Conservation (phyloP, 2,329 filamentous ascomycete species). For the Ascochyta pisi region DNA sequence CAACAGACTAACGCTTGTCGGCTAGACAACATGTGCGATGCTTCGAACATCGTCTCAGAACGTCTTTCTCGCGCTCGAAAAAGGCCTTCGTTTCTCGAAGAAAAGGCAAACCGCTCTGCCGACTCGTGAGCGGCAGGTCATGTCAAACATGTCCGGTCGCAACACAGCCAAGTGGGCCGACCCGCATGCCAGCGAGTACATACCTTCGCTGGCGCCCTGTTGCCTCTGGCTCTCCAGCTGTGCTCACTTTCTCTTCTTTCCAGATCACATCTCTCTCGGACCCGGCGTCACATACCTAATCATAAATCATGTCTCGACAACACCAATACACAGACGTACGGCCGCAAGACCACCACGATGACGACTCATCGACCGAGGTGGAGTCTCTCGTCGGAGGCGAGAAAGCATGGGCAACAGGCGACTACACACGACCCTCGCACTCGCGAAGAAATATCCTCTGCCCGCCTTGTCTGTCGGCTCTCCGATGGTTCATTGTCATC, state of each 20-base stretch:
- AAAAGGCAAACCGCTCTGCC: constrained; percentile 14
- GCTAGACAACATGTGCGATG: constrained; percentile 25
- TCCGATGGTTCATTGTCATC: constrained; percentile 42
- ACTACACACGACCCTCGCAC: constrained; percentile 25
- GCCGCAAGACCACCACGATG: constrained; percentile 33
- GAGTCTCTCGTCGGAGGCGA: constrained; percentile 40
- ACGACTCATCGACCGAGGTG: constrained; percentile 45
- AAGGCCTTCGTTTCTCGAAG: constrained; percentile 13
- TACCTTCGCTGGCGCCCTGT: constrained; percentile 19
- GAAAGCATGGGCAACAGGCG: constrained; percentile 34
- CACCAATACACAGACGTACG: constrained; percentile 41
- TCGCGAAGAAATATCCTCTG: constrained; percentile 29
- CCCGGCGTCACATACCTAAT: constrained; percentile 29
- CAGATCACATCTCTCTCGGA: constrained; percentile 9
- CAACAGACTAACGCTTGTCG: constrained; percentile 29
- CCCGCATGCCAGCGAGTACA: constrained; percentile 22
- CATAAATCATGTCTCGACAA: constrained; percentile 36
- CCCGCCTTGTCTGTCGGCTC: constrained; percentile 21
- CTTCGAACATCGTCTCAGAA: constrained; percentile 25
- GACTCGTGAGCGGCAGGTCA: constrained; percentile 18
- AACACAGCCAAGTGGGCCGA: constrained; percentile 20
- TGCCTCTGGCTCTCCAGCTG: constrained; percentile 37
- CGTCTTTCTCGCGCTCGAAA: constrained; percentile 8
- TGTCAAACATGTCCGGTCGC: constrained; percentile 35
- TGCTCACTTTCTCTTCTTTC: constrained; percentile 30